Base-by-base conservation (phyloP, 495 filamentous ascomycete species). In the Neurospora sublineolata region DNA sequence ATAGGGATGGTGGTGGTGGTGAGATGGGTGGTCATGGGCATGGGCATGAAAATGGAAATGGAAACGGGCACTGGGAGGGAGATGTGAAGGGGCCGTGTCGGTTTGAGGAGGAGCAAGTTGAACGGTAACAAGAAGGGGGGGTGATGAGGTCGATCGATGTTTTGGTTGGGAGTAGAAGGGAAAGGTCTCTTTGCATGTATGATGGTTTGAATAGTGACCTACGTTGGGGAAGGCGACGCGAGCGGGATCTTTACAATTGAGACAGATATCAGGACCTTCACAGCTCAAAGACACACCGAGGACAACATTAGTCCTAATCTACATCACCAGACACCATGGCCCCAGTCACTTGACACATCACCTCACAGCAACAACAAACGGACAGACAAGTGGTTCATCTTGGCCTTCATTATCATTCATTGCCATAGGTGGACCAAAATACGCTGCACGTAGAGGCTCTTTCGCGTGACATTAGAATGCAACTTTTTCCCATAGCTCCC, bases 401-500 rank as follows among this genome's bases (percentile, higher is more conserved):
- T 60, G 46, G 46, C 46, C 23, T 60, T 60, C 23, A 30, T 60
- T 60, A 60, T 60, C 46, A 16, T 60, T 60, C 46, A 60, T 60
- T 60, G 46, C 46, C 46, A 60, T 16, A 8, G 46, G 46, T 60
- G 46, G 46, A 60, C 46, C 46, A 60, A 60, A 60, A 60, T 60
- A 60, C 46, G 23, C 46, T 60, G 46, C 23, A 60, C 46, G 46
- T 27, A 30, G 46, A 60, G 46, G 46, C 46, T 30, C 11, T 7
- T 60, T 30, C 46, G 46, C 23, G 12, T 60, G 46, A 60, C 46
- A 60, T 60, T 60, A 30, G 46, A 60, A 60, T 60, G 46, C 46
- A 60, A 60, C 46, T 72, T 77, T 76, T 77, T 77, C 68, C 76
- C 75, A 60, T 60, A 77, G 77, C 76, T 74, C 79, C 79, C 78